phyloP scores from a whole-genome alignment of 306 rosid species.

The Neltuma alba region DNA sequence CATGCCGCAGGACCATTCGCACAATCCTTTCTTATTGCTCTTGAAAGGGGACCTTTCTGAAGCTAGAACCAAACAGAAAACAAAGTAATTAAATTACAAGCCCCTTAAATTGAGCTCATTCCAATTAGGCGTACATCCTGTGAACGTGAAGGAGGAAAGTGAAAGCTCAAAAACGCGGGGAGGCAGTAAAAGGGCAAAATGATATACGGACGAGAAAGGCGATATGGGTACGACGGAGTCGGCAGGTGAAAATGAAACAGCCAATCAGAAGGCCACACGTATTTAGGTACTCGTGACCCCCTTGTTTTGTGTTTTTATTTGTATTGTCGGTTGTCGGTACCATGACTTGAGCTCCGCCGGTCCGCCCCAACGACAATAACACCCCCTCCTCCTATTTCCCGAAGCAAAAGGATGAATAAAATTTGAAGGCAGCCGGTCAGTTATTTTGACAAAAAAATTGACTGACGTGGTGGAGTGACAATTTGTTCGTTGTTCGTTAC shows the following conservation, averaged over 20 bases:
- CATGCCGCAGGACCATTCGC: too few species aligned
- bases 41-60: too few species aligned
- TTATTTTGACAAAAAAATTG: not conserved
- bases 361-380: not conserved
- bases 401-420: not conserved
- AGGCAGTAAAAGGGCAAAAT: too few species aligned
- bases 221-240: not conserved
- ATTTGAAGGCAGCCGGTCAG: too few species aligned
- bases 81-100: too few species aligned
- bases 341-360: not conserved
- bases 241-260: not conserved
- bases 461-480: not conserved
- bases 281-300: not conserved
- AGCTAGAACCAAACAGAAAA: too few species aligned
- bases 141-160: not conserved
- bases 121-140: not conserved
- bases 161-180: too few species aligned
- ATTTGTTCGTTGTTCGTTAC: not conserved
- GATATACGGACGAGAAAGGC: too few species aligned
- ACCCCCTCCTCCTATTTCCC: not conserved
- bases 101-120: too few species aligned
- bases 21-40: too few species aligned
- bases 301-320: not conserved
- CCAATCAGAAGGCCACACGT: not conserved
- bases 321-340: not conserved